Percentiles rank a stretch among this genome's conserved stretches.
Evolutionary conservation across 768 basidiomycete genomes (phyloP).

Genomic region (Suillus fuscotomentosus): DNA sequence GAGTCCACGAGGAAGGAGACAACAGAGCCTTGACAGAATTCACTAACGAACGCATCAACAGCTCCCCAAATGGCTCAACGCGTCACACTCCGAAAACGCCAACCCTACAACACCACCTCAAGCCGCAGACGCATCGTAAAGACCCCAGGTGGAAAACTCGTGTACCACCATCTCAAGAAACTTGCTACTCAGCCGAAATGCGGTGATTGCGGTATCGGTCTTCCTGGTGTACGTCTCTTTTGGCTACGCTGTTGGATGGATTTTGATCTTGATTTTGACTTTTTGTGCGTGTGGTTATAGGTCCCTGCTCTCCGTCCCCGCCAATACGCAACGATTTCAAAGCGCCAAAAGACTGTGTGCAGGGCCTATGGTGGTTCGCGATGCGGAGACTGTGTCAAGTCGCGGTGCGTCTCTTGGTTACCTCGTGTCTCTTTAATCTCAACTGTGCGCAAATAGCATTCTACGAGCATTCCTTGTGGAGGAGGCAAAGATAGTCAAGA

Average conservation of each 20-base stretch:
- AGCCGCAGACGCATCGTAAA: constrained; percentile 94
- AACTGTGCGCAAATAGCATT: constrained; percentile 52
- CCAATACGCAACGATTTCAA: constrained; percentile 93
- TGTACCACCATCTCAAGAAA: constrained; percentile 98
- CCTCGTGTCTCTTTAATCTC: background rate
- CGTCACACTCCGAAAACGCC: constrained; percentile 98
- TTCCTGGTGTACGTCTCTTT: constrained; percentile 81
- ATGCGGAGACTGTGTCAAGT: constrained; percentile 94
- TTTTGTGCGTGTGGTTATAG: constrained; percentile 37
- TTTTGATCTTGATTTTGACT: constrained; percentile 10
- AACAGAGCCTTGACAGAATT: background rate
- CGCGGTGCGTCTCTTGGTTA: constrained; percentile 58
- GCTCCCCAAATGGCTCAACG: constrained; percentile 86
- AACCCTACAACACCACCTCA: constrained; percentile 97
- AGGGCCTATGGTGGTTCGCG: constrained; percentile 97
- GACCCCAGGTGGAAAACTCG: constrained; percentile 97
- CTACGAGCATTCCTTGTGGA: constrained; percentile 98
- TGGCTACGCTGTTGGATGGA: background rate
- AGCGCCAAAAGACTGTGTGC: constrained; percentile 95
- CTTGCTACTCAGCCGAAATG: constrained; percentile 89
- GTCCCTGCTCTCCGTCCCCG: constrained; percentile 95
- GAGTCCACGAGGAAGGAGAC: background rate
- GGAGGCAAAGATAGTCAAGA: constrained; percentile 99
- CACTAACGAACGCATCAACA: constrained; percentile 4
- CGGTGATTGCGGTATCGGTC: constrained; percentile 94